Evolutionary conservation across 1,284 basidiomycete genomes (phyloP).

Genomic region (Papiliotrema terrestris): DNA sequence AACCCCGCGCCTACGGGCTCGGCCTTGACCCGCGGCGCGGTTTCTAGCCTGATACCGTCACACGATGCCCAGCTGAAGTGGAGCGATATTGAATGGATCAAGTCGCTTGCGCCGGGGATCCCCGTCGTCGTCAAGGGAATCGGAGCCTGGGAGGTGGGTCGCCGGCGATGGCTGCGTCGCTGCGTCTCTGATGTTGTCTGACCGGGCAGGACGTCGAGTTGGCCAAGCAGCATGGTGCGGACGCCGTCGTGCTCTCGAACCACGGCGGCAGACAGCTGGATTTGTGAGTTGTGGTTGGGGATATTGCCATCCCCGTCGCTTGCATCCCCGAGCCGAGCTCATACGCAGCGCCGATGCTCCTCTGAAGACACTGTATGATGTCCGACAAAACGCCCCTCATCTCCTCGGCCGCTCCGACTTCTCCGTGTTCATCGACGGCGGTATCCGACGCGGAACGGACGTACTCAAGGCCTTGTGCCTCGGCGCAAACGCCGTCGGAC

Average conservation of each 20-base stretch:
- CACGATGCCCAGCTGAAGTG: constrained; percentile 35
- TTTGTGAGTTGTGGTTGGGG: constrained; percentile 29
- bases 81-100: constrained; percentile 52
- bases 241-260: constrained; percentile 40
- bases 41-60: neutral
- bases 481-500: constrained; percentile 47
- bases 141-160: constrained; percentile 45
- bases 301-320: neutral
- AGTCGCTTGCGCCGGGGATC: constrained; percentile 43
- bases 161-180: neutral
- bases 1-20: constrained; percentile 3
- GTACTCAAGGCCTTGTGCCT: constrained; percentile 51
- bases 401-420: constrained; percentile 52
- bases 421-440: constrained; percentile 52
- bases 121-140: constrained; percentile 53
- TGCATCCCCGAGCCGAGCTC: neutral
- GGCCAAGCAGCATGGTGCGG: constrained; percentile 1
- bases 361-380: constrained; percentile 51
- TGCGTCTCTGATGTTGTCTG: constrained; percentile 47
- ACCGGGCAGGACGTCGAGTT: neutral
- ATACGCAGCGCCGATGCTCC: constrained; percentile 42
- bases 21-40: neutral
- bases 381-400: constrained; percentile 51
- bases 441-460: constrained; percentile 46
- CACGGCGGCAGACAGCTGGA: constrained; percentile 53